Evolutionary conservation across 305 asterid species (phyloP).

Genomic region (Solanum hybrid): DNA sequence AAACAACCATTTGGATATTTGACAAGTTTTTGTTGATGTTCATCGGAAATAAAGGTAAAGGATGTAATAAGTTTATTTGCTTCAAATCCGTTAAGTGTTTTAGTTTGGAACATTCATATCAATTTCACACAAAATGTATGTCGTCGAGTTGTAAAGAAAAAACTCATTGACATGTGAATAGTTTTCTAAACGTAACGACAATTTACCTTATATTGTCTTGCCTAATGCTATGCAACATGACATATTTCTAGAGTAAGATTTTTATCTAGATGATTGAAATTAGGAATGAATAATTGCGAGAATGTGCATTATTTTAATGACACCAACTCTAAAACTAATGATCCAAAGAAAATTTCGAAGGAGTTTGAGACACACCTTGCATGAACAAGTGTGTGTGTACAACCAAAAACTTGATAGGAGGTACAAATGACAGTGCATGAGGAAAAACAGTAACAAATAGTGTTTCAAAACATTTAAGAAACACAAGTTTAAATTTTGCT

Average conservation of each 20-base stretch:
- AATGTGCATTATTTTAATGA: too few relatives aligned
- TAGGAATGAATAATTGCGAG: too few relatives aligned
- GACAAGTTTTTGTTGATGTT: neutral
- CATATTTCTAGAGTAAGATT: too few relatives aligned
- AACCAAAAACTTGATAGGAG: accelerated
- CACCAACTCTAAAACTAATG: too few relatives aligned
- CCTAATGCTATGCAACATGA: neutral
- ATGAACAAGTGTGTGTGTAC: neutral
- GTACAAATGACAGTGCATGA: neutral
- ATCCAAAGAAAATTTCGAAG: too few relatives aligned
- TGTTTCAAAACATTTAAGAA: too few relatives aligned
- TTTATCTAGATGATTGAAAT: too few relatives aligned
- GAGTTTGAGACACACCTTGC: neutral
- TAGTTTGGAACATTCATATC: too few relatives aligned
- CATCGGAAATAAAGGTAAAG: neutral
- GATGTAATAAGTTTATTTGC: neutral
- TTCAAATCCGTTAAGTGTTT: neutral
- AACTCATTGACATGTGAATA: neutral
- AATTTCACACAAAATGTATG: neutral
- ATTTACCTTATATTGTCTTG: too few relatives aligned
- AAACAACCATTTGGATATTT: neutral
- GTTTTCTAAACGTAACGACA: neutral
- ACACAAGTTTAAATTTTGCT: neutral
- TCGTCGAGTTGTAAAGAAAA: neutral
- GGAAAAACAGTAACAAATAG: neutral